A percentile compares a stretch with the other conserved stretches of the same genome.
Conservation (phyloP, 805 yeast genomes). For the Saccharomyces jurei region DNA sequence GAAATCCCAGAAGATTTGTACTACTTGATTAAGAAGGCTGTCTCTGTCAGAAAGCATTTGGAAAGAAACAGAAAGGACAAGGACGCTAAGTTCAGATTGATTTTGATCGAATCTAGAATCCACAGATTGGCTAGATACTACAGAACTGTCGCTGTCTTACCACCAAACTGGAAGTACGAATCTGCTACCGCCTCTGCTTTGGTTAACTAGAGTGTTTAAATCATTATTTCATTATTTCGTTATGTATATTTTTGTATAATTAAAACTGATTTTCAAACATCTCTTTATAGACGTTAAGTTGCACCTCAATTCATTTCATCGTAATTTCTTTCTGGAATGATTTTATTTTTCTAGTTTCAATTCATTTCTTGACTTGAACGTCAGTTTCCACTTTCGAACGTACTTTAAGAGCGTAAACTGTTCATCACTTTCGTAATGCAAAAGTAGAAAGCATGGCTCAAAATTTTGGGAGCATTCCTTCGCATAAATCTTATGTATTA, state of each 20-base stretch:
- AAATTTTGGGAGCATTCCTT: slow-evolving; percentile 23
- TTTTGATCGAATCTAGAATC: slow-evolving; percentile 99
- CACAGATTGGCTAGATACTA: slow-evolving; percentile 99
- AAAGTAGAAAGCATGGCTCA: slow-evolving; percentile 17
- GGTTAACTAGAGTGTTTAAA: slow-evolving; percentile 68
- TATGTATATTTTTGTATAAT: slow-evolving; percentile 6
- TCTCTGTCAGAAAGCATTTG: slow-evolving; percentile 98
- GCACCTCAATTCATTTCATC: background rate
- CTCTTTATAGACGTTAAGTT: background rate
- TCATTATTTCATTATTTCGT: slow-evolving; percentile 14
- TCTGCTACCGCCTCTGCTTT: slow-evolving; percentile 99
- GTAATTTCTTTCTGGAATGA: background rate
- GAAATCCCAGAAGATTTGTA: slow-evolving; percentile 99
- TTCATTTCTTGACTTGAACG: background rate
- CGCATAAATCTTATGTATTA: slow-evolving; percentile 27
- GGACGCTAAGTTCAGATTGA: slow-evolving; percentile 99
- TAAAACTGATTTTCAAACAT: background rate
- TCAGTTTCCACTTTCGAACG: background rate
- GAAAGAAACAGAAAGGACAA: slow-evolving; percentile 99
- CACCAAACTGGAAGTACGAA: slow-evolving; percentile 99
- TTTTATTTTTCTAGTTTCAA: background rate
- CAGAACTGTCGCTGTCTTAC: slow-evolving; percentile 98
- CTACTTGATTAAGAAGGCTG: slow-evolving; percentile 99
- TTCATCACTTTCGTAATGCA: background rate
- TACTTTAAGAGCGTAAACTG: background rate